Evolutionary conservation across 1,284 basidiomycete genomes (phyloP).

Genomic region (Chondrostereum purpureum): DNA sequence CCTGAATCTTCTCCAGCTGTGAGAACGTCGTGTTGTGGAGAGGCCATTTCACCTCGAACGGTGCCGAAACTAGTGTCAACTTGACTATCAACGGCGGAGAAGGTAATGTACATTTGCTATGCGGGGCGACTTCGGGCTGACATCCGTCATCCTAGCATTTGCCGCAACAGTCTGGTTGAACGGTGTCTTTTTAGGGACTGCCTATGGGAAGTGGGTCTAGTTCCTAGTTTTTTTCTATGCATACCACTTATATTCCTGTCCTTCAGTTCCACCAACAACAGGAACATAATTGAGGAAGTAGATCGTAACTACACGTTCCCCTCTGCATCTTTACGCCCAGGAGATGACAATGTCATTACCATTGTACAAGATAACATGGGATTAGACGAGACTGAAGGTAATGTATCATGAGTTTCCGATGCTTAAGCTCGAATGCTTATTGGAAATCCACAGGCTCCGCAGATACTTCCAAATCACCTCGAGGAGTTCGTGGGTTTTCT

Average conservation of each 20-base stretch:
- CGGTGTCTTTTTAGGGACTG: slow-evolving; percentile 60
- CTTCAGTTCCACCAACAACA: slow-evolving; percentile 64
- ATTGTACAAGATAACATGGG: slow-evolving; percentile 41
- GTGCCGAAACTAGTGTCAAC: slow-evolving; percentile 31
- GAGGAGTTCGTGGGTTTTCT: slow-evolving; percentile 72
- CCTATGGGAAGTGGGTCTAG: slow-evolving; percentile 56
- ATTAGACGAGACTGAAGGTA: neutral
- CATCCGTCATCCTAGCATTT: slow-evolving; percentile 33
- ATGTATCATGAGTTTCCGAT: slow-evolving; percentile 8
- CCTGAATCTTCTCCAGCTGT: neutral
- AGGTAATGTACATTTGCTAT: slow-evolving; percentile 19
- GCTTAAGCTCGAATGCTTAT: slow-evolving; percentile 22
- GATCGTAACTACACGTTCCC: slow-evolving; percentile 63
- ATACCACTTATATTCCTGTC: slow-evolving; percentile 35
- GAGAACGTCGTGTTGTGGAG: slow-evolving; percentile 32
- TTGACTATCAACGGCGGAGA: slow-evolving; percentile 30
- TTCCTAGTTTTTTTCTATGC: slow-evolving; percentile 23
- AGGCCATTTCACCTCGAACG: slow-evolving; percentile 32
- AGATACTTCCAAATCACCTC: slow-evolving; percentile 58
- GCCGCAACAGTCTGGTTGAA: slow-evolving; percentile 81
- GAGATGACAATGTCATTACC: slow-evolving; percentile 66
- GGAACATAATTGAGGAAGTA: slow-evolving; percentile 50
- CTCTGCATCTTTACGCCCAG: slow-evolving; percentile 35
- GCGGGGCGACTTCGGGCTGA: neutral
- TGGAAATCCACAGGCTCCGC: slow-evolving; percentile 36